A percentile compares a stretch with the other conserved stretches of the same genome.
These are phyloP conservation scores for Tephrocybe sp. DNA, from an alignment of 768 basidiomycete species.

Conservation along the genomic window DNA sequence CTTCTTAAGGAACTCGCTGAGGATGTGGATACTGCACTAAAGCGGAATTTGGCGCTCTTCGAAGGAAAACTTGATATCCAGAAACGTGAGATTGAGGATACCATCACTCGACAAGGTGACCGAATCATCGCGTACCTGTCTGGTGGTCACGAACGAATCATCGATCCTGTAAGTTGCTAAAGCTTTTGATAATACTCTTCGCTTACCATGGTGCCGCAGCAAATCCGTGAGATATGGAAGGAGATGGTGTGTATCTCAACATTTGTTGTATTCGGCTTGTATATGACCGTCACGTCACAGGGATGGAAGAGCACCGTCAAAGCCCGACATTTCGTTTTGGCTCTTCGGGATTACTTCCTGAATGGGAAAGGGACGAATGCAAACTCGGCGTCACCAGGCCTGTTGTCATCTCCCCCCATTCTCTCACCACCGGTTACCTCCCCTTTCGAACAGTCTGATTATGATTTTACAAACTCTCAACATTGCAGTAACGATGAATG, in stretches of 20 bases:
- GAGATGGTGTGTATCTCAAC: background rate
- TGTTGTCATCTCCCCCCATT: background rate
- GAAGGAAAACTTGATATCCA: background rate
- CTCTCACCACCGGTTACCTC: background rate
- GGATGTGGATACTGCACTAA: background rate
- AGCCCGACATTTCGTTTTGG: conserved; percentile 1
- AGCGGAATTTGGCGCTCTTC: background rate
- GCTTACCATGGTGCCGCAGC: background rate
- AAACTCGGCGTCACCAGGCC: background rate
- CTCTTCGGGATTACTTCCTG: conserved; percentile 1
- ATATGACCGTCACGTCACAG: background rate
- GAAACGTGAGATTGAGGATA: background rate
- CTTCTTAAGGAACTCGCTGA: background rate
- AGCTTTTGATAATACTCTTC: background rate
- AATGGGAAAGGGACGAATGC: background rate
- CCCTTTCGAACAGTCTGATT: background rate
- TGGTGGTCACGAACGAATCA: background rate
- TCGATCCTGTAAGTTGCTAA: background rate
- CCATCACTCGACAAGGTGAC: background rate
- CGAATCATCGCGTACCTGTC: background rate
- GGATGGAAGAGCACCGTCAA: conserved; percentile 4
- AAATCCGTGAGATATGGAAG: background rate
- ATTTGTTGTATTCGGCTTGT: background rate
- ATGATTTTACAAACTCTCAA: background rate
- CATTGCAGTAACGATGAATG: background rate